Conservation (phyloP, 345 rosid species). For the Eucalyptus curtisii region DNA sequence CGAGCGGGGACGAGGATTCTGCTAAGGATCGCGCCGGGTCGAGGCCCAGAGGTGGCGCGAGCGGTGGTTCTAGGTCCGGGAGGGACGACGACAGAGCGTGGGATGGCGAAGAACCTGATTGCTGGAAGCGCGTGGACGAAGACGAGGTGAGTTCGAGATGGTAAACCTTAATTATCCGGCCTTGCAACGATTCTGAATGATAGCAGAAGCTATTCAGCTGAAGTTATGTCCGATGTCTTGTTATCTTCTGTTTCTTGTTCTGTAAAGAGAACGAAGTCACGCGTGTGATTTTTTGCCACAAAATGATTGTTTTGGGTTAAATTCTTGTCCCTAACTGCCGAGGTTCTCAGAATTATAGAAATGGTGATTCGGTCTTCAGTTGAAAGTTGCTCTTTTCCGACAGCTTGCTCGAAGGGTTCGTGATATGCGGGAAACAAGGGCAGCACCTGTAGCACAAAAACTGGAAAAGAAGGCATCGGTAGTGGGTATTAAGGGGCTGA, state of each 20-base stretch:
- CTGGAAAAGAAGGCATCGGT: slow-evolving; percentile 47
- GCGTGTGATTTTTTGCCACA: background rate
- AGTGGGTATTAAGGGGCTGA: slow-evolving; percentile 33
- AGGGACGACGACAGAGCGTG: slow-evolving; percentile 57
- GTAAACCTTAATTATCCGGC: background rate
- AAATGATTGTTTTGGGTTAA: background rate
- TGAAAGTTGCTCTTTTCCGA: slow-evolving; percentile 5
- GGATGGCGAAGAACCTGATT: slow-evolving; percentile 93
- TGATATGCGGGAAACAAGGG: slow-evolving; percentile 87
- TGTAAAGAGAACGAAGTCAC: background rate
- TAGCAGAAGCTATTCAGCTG: background rate
- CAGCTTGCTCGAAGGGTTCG: slow-evolving; percentile 95
- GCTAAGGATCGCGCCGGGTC: slow-evolving; percentile 27
- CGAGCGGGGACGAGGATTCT: slow-evolving; percentile 89
- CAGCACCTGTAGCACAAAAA: slow-evolving; percentile 70
- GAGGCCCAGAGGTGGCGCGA: slow-evolving; percentile 3
- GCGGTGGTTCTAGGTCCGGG: slow-evolving; percentile 10
- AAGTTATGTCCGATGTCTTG: background rate
- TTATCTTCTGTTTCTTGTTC: background rate
- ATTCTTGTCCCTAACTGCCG: background rate
- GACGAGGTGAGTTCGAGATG: slow-evolving; percentile 41
- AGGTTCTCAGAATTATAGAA: background rate
- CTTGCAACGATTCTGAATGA: background rate
- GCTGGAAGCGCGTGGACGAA: slow-evolving; percentile 91
- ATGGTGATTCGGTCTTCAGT: background rate